Base-by-base conservation (phyloP, 2,329 filamentous ascomycete genomes). In the Phialemoniopsis sp. region DNA sequence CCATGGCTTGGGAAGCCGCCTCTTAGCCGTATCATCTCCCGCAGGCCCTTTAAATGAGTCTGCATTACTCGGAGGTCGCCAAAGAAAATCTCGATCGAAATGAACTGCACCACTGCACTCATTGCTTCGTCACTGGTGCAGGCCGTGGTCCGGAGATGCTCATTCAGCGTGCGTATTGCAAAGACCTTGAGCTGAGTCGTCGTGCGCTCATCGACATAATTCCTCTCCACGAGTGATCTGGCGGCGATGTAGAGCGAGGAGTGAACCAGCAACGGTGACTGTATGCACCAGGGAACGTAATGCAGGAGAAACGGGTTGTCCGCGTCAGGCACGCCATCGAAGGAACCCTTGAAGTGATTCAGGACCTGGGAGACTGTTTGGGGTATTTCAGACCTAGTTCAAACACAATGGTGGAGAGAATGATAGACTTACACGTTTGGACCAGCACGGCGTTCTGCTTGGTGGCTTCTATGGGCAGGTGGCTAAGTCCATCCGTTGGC, bases 31-130 rank as follows among this genome's bases (percentile, higher is more conserved):
- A 77, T 63, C 68, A 77, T 73, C 35, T 66, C 64, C 43, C 62
- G 59, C 13, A 78, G 57, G 0, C 72, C 71, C 7, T 50, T 52
- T 42, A 75, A 61, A 38, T 76, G 73, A 4, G 61, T 60, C 29
- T 61, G 57, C 19, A 72, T 54, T 42, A 68, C 65, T 28, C 57
- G 49, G 0, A 62, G 65, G 28, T 58, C 62, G 3, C 68, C 67
- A 63, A 68, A 73, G 45, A 70, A 72, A 65, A 68, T 72, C 38
- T 71, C 70, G 36, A 70, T 65, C 13, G 64, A 52, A 9, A 69
- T 58, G 46, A 73, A 60, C 45, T 72, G 68, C 1, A 64, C 55
- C 4, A 72, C 66, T 13, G 59, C 67, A 13, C 65, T 61, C 32
- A 73, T 59, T 10, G 64, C 61, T 14, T 62, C 59, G 44, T 70